Conservation (phyloP, 2,329 filamentous ascomycete genomes). For the Colletotrichum paranaense region DNA sequence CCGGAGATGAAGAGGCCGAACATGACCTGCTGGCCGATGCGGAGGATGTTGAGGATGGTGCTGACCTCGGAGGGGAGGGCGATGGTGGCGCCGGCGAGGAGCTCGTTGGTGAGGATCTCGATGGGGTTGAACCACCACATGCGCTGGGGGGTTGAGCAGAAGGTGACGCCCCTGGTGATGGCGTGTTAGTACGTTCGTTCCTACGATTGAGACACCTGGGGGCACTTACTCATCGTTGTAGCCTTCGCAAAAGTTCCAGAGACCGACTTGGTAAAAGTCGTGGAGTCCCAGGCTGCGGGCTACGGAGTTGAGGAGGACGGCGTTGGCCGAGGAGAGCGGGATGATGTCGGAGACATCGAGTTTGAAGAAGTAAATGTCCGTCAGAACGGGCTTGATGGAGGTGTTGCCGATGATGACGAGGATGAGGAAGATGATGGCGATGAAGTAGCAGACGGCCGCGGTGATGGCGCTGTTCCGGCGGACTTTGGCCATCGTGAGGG, state of each 20-base stretch:
- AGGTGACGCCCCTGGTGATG: slow-evolving; percentile 72
- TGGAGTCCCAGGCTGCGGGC: slow-evolving; percentile 87
- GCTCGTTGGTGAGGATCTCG: slow-evolving; percentile 80
- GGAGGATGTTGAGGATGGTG: slow-evolving; percentile 79
- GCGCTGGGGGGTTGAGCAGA: slow-evolving; percentile 75
- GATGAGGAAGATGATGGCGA: slow-evolving; percentile 82
- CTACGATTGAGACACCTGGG: not conserved
- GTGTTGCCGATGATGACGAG: slow-evolving; percentile 84
- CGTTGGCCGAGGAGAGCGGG: slow-evolving; percentile 74
- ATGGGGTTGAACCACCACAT: slow-evolving; percentile 95
- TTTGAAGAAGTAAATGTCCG: slow-evolving; percentile 84
- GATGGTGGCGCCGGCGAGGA: slow-evolving; percentile 85
- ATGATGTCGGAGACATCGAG: slow-evolving; percentile 87
- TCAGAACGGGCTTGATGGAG: slow-evolving; percentile 68
- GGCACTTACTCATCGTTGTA: slow-evolving; percentile 70
- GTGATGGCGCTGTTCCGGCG: slow-evolving; percentile 72
- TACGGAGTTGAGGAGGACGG: slow-evolving; percentile 84
- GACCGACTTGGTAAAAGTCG: slow-evolving; percentile 92
- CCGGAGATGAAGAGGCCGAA: slow-evolving; percentile 86
- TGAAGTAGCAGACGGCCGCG: slow-evolving; percentile 76
- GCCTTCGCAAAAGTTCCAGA: slow-evolving; percentile 94
- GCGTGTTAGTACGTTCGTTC: slow-evolving; percentile 55
- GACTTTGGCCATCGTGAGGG: slow-evolving; percentile 52
- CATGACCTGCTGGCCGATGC: slow-evolving; percentile 84
- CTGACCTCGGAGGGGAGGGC: slow-evolving; percentile 80